Base-by-base conservation (phyloP, 2,329 filamentous ascomycete genomes). In the Fusarium sp. region DNA sequence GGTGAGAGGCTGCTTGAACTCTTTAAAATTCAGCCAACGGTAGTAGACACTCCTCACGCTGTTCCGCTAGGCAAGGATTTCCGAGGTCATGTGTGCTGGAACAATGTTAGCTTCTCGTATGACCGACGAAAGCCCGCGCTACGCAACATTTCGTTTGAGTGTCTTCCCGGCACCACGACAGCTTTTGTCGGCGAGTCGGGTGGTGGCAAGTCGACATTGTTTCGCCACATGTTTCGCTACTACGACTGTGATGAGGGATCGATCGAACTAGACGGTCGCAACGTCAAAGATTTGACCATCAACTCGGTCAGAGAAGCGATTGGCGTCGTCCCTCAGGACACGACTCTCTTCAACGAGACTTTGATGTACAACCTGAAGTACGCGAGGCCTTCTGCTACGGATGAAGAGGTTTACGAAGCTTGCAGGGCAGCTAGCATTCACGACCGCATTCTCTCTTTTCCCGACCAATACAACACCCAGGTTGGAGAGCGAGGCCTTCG, bases 101-200 rank as follows among this genome's bases (percentile, higher is more conserved):
- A 94, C 64, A 89, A 96, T 74, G 95, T 98, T 40, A 89, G 92
- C 72, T 99, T 99, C 78, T 89, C 93, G 34, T 99, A 99, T 77
- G 94, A 98, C 78, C 84, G 88, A 57, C 92, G 94, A 55, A 94
- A 93, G 78, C 91, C 94, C 9, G 96, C 96, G 3, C 82, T 99
- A 67, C 90, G 92, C 69, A 90, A 94, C 47, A 86, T 99, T 50
- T 91, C 88, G 68, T 98, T 99, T 80, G 90, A 91, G 68, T 98
- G 94, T 79, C 83, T 84, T 20, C 94, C 96, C 3, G 96, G 96
- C 55, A 98, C 94, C 1, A 98, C 94, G 0, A 99, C 95, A 8
- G 96, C 96, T 1, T 90, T 99, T 69, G 96, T 99, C 20, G 96
- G 96, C 69, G 95, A 98, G 79, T 98, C 95, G 32, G 96, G 96